Base-by-base conservation (phyloP, 2,329 filamentous ascomycete species). In the Cladophialophora exuberans region DNA sequence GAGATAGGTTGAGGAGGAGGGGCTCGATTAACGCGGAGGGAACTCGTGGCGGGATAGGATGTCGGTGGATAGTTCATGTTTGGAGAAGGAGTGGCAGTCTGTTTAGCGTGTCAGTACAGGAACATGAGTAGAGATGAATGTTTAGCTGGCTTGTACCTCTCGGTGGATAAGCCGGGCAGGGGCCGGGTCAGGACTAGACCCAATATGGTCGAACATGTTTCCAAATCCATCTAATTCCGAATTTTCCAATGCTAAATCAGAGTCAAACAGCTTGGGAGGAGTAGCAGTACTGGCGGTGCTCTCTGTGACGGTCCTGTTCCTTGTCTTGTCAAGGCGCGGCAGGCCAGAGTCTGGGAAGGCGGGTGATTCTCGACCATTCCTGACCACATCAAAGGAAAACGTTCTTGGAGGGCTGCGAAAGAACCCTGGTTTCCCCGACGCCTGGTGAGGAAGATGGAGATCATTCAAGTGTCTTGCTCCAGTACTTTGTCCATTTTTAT, bases 251-350 rank as follows among this genome's bases (percentile, higher is more conserved):
- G 71, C 68, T 20, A 78, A 65, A 44, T 75, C 70, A 1, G 71
- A 69, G 48, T 81, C 78, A 10, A 72, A 64, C 13, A 83, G 66
- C 59, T 77, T 79, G 6, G 80, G 80, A 4, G 80, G 76, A 2
- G 75, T 78, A 5, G 75, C 73, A 11, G 77, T 74, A 69, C 76
- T 79, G 22, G 76, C 75, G 42, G 79, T 82, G 52, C 77, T 81
- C n/a, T 56, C 38, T 4, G 58, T 60, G 70, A 78, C 73, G 17
- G 77, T 74, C 49, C 79, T 71, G 56, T 76, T 75, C 62, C 77
- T 68, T 15, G 64, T 61, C 15, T 43, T 60, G 64, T 15, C 39
- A 62, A 65, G 15, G 61, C 26, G 64, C 61, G 36, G 63, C 56
- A 56, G 44, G 10, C 35, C 53, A 23, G 39, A 36, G 2, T 41